Base-by-base conservation (phyloP, 2,329 filamentous ascomycete species). In the Fusarium tupiense region DNA sequence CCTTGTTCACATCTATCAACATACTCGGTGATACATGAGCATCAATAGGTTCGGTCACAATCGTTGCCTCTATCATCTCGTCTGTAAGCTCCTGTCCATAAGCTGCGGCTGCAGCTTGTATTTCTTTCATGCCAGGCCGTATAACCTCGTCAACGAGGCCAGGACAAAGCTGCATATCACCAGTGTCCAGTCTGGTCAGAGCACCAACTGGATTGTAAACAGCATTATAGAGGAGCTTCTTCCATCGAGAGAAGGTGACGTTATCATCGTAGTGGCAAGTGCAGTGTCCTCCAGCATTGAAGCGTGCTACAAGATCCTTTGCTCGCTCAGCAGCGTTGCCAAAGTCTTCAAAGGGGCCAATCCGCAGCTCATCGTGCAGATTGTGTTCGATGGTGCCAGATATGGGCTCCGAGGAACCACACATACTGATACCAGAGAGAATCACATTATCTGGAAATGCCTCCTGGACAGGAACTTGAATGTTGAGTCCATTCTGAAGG, bases 401-500 rank as follows among this genome's bases (percentile, higher is more conserved):
- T 14, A 49, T 49, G 1, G 70, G 72, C 63, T 80, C 78, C 8
- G 76, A 73, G 6, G 78, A 73, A 17, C 78, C 78, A 49, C 76
- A 79, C 44, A 74, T 71, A 52, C 73, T 77, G 57, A 77, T 76
- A 9, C 76, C 76, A 14, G 76, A 78, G 24, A 78, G 64, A n/a
- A 78, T 67, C 19, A 56, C 12, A 52, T 76, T 78, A 29, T 58
- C 17, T 6, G 76, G 76, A 47, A 78, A 78, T 19, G 64, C 69
- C 12, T 73, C 58, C 9, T 68, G 37, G 31, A 78, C 58, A 19
- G 76, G 76, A 13, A 33, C 35, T 56, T 78, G 73, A 31, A 78
- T 78, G 52, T 78, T 78, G 29, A 78, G 73, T 14, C 76, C 76
- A 38, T 78, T 78, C 52, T 78, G 76, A 19, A 78, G 66, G 33